Conservation (phyloP, 2,329 filamentous ascomycete species). For the Didymella pinodella region DNA sequence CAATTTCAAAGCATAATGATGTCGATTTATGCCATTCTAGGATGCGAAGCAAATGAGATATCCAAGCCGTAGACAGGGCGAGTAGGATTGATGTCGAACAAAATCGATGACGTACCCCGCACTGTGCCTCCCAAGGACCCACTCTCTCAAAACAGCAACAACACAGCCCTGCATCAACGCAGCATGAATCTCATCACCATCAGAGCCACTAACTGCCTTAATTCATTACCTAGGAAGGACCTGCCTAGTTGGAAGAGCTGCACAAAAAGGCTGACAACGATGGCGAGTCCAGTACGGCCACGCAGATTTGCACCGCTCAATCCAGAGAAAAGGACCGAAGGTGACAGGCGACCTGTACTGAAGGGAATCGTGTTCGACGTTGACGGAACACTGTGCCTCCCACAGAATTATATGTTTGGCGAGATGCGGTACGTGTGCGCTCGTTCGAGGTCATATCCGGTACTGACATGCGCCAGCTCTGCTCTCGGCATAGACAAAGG, state of each 20-base stretch:
- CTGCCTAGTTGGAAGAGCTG: background rate
- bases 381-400: conserved; percentile 89
- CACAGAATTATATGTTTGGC: conserved; percentile 94
- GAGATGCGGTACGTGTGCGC: conserved; percentile 72
- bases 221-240: background rate
- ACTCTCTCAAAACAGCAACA: conserved; percentile 11
- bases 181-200: conserved; percentile 10
- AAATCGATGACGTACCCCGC: conserved; percentile 21
- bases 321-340: conserved; percentile 35
- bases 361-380: conserved; percentile 84
- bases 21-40: background rate
- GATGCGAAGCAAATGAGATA: background rate
- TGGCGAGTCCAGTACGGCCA: conserved; percentile 36
- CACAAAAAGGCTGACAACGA: conserved; percentile 20
- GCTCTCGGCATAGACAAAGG: conserved; percentile 75
- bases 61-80: background rate
- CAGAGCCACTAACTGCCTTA: conserved; percentile 2
- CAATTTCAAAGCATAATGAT: background rate
- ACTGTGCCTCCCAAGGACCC: conserved; percentile 3
- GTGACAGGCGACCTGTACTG: conserved; percentile 55
- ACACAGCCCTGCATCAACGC: conserved; percentile 7
- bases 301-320: conserved; percentile 62
- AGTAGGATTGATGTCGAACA: background rate
- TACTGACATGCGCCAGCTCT: conserved; percentile 29
- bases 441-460: background rate